Conservation (phyloP, 192 early-diverging fungal genomes). For the Coemansia sp. region DNA sequence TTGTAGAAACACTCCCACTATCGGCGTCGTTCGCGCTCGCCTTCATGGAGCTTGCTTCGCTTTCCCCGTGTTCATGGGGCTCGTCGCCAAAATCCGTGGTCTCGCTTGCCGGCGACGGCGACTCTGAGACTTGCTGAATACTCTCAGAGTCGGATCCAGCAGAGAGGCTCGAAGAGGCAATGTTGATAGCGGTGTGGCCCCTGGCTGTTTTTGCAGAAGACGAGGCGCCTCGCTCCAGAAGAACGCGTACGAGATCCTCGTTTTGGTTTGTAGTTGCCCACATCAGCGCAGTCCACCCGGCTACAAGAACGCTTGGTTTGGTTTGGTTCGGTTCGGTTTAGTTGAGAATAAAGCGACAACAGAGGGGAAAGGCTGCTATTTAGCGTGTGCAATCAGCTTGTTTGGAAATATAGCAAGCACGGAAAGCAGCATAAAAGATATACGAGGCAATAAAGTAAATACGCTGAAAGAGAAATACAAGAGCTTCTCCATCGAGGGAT, state of each 20-base stretch:
- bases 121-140: conserved; percentile 20
- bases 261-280: conserved; percentile 88
- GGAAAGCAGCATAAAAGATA: conserved; percentile 5
- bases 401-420: conserved; percentile 9
- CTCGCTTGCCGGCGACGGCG: conserved; percentile 22
- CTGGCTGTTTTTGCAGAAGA: conserved; percentile 64
- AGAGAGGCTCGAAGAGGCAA: conserved; percentile 56
- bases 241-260: conserved; percentile 65
- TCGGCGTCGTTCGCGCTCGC: conserved; percentile 10
- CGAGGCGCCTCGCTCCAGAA: conserved; percentile 79
- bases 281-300: conserved; percentile 86
- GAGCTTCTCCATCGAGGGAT: not conserved
- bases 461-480: conserved; percentile 4
- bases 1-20: conserved; percentile 14
- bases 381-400: conserved; percentile 3
- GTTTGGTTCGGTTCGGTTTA: not conserved
- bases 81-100: conserved; percentile 11
- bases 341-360: not conserved
- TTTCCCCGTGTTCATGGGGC: not conserved
- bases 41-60: conserved; percentile 22
- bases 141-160: conserved; percentile 37
- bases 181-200: conserved; percentile 74
- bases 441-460: not conserved
- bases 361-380: not conserved
- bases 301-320: conserved; percentile 18